Base-by-base conservation (phyloP, 2,329 filamentous ascomycete species). In the Colletotrichum kahawae region DNA sequence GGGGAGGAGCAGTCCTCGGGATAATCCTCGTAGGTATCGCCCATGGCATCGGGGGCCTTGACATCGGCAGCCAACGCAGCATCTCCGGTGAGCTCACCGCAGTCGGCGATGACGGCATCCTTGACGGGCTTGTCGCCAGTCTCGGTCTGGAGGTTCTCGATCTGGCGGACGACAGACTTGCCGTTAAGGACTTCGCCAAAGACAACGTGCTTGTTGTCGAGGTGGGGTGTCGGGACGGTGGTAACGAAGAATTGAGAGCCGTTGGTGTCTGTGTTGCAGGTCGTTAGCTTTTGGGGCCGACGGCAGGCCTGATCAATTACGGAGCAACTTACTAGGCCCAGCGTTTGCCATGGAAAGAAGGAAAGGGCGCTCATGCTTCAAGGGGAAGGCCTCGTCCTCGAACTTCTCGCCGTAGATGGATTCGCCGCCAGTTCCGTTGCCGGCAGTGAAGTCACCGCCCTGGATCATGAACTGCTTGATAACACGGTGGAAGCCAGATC, bases 391-490 rank as follows among this genome's bases (percentile, higher is more conserved):
- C 90, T 99, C 96, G 81, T 99, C 96, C 80, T 95, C 94, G 81
- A 99, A 99, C 88, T 98, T 98, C 84, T 94, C 94, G 82, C 96
- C 96, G 83, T 98, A 99, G 85, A 99, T 98, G 78, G 94, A 97
- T 88, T 98, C 97, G 82, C 96, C 96, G 78, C 96, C 96, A 31
- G 96, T 98, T 78, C 96, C 97, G 83, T 98, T 96, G 83, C 95
- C 95, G 70, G 92, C 93, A 64, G 96, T 99, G 85, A 99, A 99
- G 85, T 98, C 97, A 85, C 97, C 96, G 82, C 97, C 96, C 88
- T 98, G 94, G 82, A 98, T 97, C 96, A 99, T 98, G 87, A 99
- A 99, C 81, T 95, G 92, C 90, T 98, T 98, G 88, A 99, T 99
- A 78, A 99, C 94, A 67, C 96, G 94, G 89, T 99, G 96, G 90